Percentiles rank a stretch among this genome's conserved stretches.
These are phyloP conservation scores for Colletotrichum lupini DNA, from an alignment of 2,329 filamentous ascomycete species.

Conservation along the genomic window DNA sequence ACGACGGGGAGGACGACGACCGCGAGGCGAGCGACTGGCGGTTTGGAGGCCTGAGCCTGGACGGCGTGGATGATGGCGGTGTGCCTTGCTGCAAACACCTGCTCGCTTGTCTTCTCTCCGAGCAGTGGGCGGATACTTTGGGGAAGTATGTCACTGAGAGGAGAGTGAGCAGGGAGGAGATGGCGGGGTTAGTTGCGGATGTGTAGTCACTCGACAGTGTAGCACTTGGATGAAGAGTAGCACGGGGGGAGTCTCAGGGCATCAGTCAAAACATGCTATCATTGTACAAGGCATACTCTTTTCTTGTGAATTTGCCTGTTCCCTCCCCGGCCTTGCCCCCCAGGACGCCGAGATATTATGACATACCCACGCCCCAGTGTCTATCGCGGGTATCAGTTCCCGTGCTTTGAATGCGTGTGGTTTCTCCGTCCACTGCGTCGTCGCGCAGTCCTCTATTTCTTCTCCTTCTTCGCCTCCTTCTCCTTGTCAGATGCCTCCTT, in stretches of 20 bases:
- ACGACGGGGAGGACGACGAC: slow-evolving; percentile 13
- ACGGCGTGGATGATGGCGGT: slow-evolving; percentile 44
- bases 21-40: slow-evolving; percentile 39
- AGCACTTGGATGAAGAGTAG: background rate
- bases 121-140: slow-evolving; percentile 71
- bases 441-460: slow-evolving; percentile 46
- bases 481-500: slow-evolving; percentile 62
- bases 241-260: background rate
- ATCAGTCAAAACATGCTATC: slow-evolving; percentile 33
- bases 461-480: slow-evolving; percentile 65
- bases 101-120: slow-evolving; percentile 82
- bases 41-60: slow-evolving; percentile 63
- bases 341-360: slow-evolving; percentile 36
- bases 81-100: slow-evolving; percentile 86
- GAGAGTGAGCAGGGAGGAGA: slow-evolving; percentile 70
- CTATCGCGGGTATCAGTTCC: slow-evolving; percentile 34
- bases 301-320: slow-evolving; percentile 28
- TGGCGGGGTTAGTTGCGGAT: slow-evolving; percentile 75
- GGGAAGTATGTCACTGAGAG: slow-evolving; percentile 65
- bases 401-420: slow-evolving; percentile 17
- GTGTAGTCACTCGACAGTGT: slow-evolving; percentile 39
- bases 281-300: slow-evolving; percentile 35
- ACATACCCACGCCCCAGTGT: slow-evolving; percentile 32
- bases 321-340: slow-evolving; percentile 23
- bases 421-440: slow-evolving; percentile 8